Percentiles rank a stretch among this genome's conserved stretches.
Evolutionary conservation across 2,329 filamentous ascomycete species (phyloP).

Genomic region (Colletotrichum agaves): DNA sequence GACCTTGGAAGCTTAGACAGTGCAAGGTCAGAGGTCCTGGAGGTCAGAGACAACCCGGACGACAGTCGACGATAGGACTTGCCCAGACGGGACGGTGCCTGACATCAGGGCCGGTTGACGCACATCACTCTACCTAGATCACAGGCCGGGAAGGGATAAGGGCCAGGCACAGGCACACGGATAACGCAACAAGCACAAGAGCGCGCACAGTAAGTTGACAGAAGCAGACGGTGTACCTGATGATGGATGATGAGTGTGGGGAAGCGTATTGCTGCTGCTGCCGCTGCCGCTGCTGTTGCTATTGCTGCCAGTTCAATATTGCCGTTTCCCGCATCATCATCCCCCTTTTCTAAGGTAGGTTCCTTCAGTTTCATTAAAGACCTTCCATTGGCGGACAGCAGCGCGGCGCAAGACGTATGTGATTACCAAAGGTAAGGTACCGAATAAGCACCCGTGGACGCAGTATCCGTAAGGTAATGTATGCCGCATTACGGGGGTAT

Average conservation of each 20-base stretch:
- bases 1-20: slow-evolving; percentile 16
- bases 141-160: slow-evolving; percentile 29
- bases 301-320: neutral
- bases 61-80: neutral
- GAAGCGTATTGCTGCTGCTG: neutral
- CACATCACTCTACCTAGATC: slow-evolving; percentile 22
- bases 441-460: too few relatives aligned
- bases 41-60: too few relatives aligned
- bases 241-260: neutral
- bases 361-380: too few relatives aligned
- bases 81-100: slow-evolving; percentile 18
- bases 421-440: too few relatives aligned
- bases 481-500: too few relatives aligned
- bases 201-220: slow-evolving; percentile 21
- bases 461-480: too few relatives aligned
- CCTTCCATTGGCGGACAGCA: too few relatives aligned
- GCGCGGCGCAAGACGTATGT: too few relatives aligned
- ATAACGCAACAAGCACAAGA: slow-evolving; percentile 9
- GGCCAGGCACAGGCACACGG: slow-evolving; percentile 28
- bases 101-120: slow-evolving; percentile 30
- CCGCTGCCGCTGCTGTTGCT: too few relatives aligned
- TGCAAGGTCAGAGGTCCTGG: neutral
- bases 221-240: slow-evolving; percentile 30
- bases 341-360: too few relatives aligned
- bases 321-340: too few relatives aligned